Evolutionary conservation across 2,329 filamentous ascomycete genomes (phyloP).

Genomic region (Fusarium sambucinum): DNA sequence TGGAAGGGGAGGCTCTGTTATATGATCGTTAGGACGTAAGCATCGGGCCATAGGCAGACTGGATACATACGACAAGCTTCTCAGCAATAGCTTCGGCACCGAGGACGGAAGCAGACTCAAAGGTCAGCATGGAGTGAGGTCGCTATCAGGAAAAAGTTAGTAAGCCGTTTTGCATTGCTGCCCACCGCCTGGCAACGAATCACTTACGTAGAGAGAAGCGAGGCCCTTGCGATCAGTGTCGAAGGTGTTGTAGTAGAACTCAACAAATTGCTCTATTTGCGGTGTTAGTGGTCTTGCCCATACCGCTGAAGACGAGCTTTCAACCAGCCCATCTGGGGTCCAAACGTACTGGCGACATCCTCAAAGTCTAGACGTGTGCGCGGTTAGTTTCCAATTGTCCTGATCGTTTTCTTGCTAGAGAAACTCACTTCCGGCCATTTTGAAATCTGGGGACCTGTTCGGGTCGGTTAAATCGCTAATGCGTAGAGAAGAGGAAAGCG

Average conservation of each 20-base stretch:
- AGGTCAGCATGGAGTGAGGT: conserved; percentile 87
- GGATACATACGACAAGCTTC: conserved; percentile 78
- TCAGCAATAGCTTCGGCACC: conserved; percentile 77
- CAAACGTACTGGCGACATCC: conserved; percentile 60
- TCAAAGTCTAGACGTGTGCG: conserved; percentile 57
- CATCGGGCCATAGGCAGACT: background rate
- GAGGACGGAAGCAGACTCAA: conserved; percentile 77
- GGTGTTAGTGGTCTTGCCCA: conserved; percentile 9
- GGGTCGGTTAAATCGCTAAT: conserved; percentile 29
- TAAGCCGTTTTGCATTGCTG: conserved; percentile 66
- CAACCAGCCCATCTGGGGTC: conserved; percentile 8
- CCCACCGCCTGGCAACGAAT: background rate
- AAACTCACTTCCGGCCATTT: conserved; percentile 46
- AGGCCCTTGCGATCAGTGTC: conserved; percentile 77
- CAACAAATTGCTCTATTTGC: conserved; percentile 81
- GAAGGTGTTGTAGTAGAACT: conserved; percentile 92
- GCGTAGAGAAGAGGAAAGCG: conserved; percentile 5
- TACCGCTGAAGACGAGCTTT: background rate
- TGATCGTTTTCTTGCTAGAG: background rate
- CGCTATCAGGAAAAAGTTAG: conserved; percentile 26
- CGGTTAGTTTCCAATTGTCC: conserved; percentile 43
- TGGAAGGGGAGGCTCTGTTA: conserved; percentile 80
- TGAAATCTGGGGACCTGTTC: conserved; percentile 37
- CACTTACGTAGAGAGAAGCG: conserved; percentile 81
- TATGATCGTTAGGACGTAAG: conserved; percentile 18